These are phyloP conservation scores for Pulicaria dysenterica DNA, from an alignment of 129 eudicot genomes.

Conservation along the genomic window DNA sequence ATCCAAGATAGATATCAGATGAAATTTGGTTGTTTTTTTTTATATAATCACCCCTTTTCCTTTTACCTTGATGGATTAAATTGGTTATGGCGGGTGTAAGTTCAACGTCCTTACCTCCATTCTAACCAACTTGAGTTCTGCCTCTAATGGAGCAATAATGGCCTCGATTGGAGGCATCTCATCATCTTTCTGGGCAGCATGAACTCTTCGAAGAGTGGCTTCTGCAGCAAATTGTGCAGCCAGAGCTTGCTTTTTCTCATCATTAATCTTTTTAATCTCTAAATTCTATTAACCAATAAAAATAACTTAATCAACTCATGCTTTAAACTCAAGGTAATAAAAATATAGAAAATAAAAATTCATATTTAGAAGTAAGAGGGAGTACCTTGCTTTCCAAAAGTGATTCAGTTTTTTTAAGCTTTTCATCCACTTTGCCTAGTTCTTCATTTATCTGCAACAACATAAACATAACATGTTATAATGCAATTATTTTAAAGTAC, in stretches of 20 bases:
- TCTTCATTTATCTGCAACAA: slow-evolving; percentile 63
- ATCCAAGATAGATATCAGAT: neutral
- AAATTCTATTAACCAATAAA: slow-evolving; percentile 53
- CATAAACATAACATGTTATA: slow-evolving; percentile 9
- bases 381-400: slow-evolving; percentile 89
- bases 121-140: slow-evolving; percentile 81
- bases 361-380: neutral
- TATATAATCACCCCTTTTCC: neutral
- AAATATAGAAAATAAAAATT: neutral
- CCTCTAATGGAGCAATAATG: slow-evolving; percentile 87
- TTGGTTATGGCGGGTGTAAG: neutral
- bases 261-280: slow-evolving; percentile 73
- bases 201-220: slow-evolving; percentile 96
- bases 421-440: slow-evolving; percentile 69
- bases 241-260: slow-evolving; percentile 81
- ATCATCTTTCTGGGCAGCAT: slow-evolving; percentile 92
- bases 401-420: slow-evolving; percentile 73
- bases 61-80: neutral
- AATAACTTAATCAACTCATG: neutral
- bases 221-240: slow-evolving; percentile 98
- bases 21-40: neutral
- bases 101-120: slow-evolving; percentile 54
- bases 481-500: neutral
- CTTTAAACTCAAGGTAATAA: neutral
- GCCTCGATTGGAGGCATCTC: slow-evolving; percentile 97